Conservation (phyloP, 2,329 filamentous ascomycete genomes). For the Pestalotiopsis sp. region DNA sequence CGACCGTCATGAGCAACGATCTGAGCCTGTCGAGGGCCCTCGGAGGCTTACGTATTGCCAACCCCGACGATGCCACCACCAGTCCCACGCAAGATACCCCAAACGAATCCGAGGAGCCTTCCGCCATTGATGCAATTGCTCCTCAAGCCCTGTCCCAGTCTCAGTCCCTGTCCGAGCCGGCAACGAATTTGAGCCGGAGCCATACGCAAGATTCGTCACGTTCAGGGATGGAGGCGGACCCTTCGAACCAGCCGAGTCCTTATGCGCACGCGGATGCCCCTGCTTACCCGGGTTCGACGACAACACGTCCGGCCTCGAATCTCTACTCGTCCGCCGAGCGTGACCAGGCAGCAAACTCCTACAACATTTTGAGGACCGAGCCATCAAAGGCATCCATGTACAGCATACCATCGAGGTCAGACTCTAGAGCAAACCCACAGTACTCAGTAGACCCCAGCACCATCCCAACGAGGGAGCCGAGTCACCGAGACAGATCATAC, state of each 20-base stretch:
- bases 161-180: slow-evolving; percentile 18
- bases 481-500: slow-evolving; percentile 70
- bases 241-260: slow-evolving; percentile 23
- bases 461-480: slow-evolving; percentile 68
- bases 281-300: slow-evolving; percentile 26
- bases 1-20: slow-evolving; percentile 78
- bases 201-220: slow-evolving; percentile 22
- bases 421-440: slow-evolving; percentile 63
- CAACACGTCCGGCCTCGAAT: slow-evolving; percentile 33
- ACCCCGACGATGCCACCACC: slow-evolving; percentile 75
- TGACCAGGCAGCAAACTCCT: slow-evolving; percentile 37
- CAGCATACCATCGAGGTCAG: slow-evolving; percentile 58
- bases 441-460: slow-evolving; percentile 51
- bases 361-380: slow-evolving; percentile 56
- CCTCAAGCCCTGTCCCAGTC: slow-evolving; percentile 21
- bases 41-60: slow-evolving; percentile 94
- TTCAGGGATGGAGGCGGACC: slow-evolving; percentile 26
- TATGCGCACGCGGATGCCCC: slow-evolving; percentile 25
- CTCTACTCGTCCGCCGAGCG: slow-evolving; percentile 32
- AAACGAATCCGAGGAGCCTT: slow-evolving; percentile 32
- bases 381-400: slow-evolving; percentile 60
- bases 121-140: slow-evolving; percentile 16
- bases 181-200: slow-evolving; percentile 21
- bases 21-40: slow-evolving; percentile 89
- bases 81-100: slow-evolving; percentile 32